Evolutionary conservation across 352 stramenopile species (phyloP).

Genomic region (Globisporangium splendens): DNA sequence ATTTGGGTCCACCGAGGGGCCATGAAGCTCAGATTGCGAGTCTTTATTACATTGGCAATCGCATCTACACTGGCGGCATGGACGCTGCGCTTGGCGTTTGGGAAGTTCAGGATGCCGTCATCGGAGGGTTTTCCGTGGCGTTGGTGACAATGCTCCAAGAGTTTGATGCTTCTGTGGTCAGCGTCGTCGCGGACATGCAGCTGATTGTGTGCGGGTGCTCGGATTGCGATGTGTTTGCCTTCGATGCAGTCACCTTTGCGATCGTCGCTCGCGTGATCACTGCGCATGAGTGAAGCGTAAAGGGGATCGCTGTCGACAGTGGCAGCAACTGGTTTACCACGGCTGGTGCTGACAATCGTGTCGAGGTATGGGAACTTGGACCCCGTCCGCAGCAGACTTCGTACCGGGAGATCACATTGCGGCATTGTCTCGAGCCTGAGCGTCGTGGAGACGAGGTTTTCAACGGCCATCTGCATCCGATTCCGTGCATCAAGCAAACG

Average conservation of each 20-base stretch:
- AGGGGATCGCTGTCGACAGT: constrained; percentile 43
- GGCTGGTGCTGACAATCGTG: constrained; percentile 47
- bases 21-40: constrained; percentile 70
- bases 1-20: constrained; percentile 54
- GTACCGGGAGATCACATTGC: constrained; percentile 29
- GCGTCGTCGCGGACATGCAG: constrained; percentile 47
- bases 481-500: constrained; percentile 54
- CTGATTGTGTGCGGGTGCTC: constrained; percentile 59
- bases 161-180: constrained; percentile 75
- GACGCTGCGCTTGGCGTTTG: constrained; percentile 65
- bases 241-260: constrained; percentile 36
- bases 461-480: constrained; percentile 47
- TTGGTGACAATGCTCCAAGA: constrained; percentile 50
- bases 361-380: constrained; percentile 66
- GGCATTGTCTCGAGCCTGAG: constrained; percentile 40
- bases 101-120: constrained; percentile 49
- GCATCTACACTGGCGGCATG: constrained; percentile 70
- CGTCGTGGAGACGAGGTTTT: constrained; percentile 32
- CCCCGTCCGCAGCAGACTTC: constrained; percentile 16
- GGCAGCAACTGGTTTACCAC: constrained; percentile 42
- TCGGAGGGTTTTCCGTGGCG: constrained; percentile 49
- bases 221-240: constrained; percentile 74
- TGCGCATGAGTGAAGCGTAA: constrained; percentile 49
- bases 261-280: constrained; percentile 49
- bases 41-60: constrained; percentile 50